Base-by-base conservation (phyloP, 331 rosid species). In the Erythrophleum ivorense region DNA sequence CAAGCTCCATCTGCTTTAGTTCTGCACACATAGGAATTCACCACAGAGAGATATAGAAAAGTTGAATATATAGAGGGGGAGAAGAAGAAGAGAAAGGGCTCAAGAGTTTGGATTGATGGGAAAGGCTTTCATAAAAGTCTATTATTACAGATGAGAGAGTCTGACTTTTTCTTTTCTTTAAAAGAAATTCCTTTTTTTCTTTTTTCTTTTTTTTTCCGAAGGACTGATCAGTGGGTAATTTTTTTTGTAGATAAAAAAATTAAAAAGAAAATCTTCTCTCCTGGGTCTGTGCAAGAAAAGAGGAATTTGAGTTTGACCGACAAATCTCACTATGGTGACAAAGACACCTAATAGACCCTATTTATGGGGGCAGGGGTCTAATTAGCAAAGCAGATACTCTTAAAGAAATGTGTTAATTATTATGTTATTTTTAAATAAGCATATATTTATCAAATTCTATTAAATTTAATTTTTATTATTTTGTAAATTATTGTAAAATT, bases 231-330 rank as follows among this genome's bases (percentile, higher is more conserved):
- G 64, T 9, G 31, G 65, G 50, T 53, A 7, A 3, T 2, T 52
- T 16, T 73, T 50, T 9, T 7, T 41, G 0, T 29, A 7, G 4
- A 33, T 5, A 43, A 45, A 21, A n/a, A 71, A 72, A 58, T 45
- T 10, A 18, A 54, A 34, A 53, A 19, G 15, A 41, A 41, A 15
- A 76, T 18, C 29, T 4, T 49, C 31, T 43, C 9, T 36, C 3
- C 29, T 41, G 43, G 55, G 16, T 59, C 9, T 40, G 13, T 14
- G 49, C 76, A 60, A 71, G 84, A 79, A 79, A 71, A 79, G 43
- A 59, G 45, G 36, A 24, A 24, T 59, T 63, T 63, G 83, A 57
- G 90, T 88, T 85, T 88, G 91, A 88, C 91, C 87, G 80, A 85
- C 84, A 82, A 77, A 9, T 73, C 66, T 77, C 60, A 33, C 76